Base-by-base conservation (phyloP, 2,329 filamentous ascomycete genomes). In the Clonostachys sp. region DNA sequence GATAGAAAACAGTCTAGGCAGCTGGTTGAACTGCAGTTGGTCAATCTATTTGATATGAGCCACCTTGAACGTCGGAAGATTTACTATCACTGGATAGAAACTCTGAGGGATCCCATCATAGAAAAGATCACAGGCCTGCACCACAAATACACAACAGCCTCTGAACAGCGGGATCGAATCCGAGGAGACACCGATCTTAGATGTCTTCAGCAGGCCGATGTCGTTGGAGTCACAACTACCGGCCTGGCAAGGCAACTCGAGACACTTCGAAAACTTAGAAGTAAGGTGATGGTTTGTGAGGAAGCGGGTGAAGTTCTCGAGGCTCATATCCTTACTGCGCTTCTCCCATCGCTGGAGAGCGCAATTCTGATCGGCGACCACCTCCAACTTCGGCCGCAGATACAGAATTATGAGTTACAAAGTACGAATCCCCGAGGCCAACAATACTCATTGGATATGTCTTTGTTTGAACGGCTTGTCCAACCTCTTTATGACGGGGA, bases 221-320 rank as follows among this genome's bases (percentile, higher is more conserved):
- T 86, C 5, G 72, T 86, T 41, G 81, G 81, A 0, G 63, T 82
- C 2, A 86, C 81, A 0, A 85, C 82, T 0, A 79, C 75, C 0
- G 80, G 80, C 0, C 63, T 85, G 3, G 81, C 82, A 0, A 63
- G 65, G 17, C 73, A 78, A 14, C 59, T 81, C 1, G 60, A 68
- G 0, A 52, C 78, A 2, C 63, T 87, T 0, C 67, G 72, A 8
- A 68, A 70, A 8, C 50, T 84, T 2, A 57, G 63, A 7, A 65
- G 67, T 34, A 84, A 84, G 50, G 74, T 86, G 0, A 59, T 88
- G 14, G 58, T 88, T 1, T 85, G 80, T 34, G 84, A 89, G 57
- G 84, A 89, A 55, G 84, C 84, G 2, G 84, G 77, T 0, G 84
- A 89, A 51, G 79, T 88, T 0, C 66, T 87, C 34, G 85, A 89